A percentile compares a stretch with the other conserved stretches of the same genome.
Conservation (phyloP, 2,329 filamentous ascomycete genomes). For the Dothiorella sarmentorum region DNA sequence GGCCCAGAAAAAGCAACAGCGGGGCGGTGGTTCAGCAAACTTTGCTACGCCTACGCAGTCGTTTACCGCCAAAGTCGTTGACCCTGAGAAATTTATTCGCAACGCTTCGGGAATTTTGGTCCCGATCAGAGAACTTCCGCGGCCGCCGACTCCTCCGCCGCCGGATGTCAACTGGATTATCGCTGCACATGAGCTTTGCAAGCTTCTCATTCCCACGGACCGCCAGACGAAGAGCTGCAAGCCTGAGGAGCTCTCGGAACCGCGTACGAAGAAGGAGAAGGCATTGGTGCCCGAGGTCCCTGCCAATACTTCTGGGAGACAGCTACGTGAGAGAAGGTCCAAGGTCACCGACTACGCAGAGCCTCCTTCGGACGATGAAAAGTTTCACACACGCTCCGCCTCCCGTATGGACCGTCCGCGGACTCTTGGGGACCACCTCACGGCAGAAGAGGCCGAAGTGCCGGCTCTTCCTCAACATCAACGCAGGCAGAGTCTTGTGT, state of each 20-base stretch:
- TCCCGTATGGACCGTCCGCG: slow-evolving; percentile 33
- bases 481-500: slow-evolving; percentile 45
- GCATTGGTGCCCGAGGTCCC: slow-evolving; percentile 33
- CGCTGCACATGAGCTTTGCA: slow-evolving; percentile 78
- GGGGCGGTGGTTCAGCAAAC: slow-evolving; percentile 59
- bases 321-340: slow-evolving; percentile 67
- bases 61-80: slow-evolving; percentile 74
- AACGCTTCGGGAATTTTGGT: slow-evolving; percentile 55
- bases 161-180: slow-evolving; percentile 83
- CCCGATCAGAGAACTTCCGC: slow-evolving; percentile 27
- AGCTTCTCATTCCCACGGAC: slow-evolving; percentile 72
- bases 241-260: slow-evolving; percentile 68
- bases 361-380: slow-evolving; percentile 43
- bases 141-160: slow-evolving; percentile 61
- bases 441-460: background rate
- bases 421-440: slow-evolving; percentile 32
- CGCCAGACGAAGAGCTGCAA: slow-evolving; percentile 73
- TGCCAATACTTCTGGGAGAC: slow-evolving; percentile 50
- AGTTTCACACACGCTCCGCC: slow-evolving; percentile 22
- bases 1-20: slow-evolving; percentile 60
- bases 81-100: slow-evolving; percentile 60
- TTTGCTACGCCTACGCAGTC: slow-evolving; percentile 87
- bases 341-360: slow-evolving; percentile 51
- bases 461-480: background rate
- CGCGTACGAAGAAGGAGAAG: slow-evolving; percentile 56